These are phyloP conservation scores for Calonectria montana DNA, from an alignment of 2,329 filamentous ascomycete species.

Conservation along the genomic window DNA sequence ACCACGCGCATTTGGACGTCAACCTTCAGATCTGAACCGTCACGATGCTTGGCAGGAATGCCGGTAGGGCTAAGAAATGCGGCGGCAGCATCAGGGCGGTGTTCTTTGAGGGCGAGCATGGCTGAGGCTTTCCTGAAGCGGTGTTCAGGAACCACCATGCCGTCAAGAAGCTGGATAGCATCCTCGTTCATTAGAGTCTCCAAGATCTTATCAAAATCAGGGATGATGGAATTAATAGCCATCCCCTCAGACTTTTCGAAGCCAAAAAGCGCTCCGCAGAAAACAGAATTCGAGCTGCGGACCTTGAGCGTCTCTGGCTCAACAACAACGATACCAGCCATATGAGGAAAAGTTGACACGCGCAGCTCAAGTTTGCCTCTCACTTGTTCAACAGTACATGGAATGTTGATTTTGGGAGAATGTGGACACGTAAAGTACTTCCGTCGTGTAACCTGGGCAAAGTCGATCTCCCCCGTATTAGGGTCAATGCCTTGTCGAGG, in stretches of 20 bases:
- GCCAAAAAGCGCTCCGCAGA: constrained; percentile 92
- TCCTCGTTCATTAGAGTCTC: constrained; percentile 88
- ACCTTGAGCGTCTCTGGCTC: constrained; percentile 82
- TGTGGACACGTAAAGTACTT: constrained; percentile 90
- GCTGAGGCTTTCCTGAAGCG: constrained; percentile 92
- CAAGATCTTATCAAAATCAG: constrained; percentile 87
- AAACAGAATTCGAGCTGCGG: constrained; percentile 94
- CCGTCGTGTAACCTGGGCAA: constrained; percentile 76
- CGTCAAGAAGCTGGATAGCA: constrained; percentile 83
- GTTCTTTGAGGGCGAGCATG: constrained; percentile 84
- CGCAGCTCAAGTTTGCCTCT: constrained; percentile 78
- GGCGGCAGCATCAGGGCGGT: constrained; percentile 79
- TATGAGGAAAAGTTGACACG: constrained; percentile 95
- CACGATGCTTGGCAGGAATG: constrained; percentile 85
- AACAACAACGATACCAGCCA: constrained; percentile 95
- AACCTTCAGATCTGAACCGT: constrained; percentile 91
- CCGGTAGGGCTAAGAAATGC: constrained; percentile 88
- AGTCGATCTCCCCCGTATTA: constrained; percentile 80
- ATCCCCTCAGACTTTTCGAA: constrained; percentile 86
- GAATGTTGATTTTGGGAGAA: constrained; percentile 81
- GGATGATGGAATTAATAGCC: constrained; percentile 82
- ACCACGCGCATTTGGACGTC: constrained; percentile 98
- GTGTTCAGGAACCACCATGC: constrained; percentile 97
- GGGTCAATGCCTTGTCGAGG: constrained; percentile 80
- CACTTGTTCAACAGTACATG: constrained; percentile 82